Conservation (phyloP, 2,329 filamentous ascomycete species). For the Alternaria sp. region DNA sequence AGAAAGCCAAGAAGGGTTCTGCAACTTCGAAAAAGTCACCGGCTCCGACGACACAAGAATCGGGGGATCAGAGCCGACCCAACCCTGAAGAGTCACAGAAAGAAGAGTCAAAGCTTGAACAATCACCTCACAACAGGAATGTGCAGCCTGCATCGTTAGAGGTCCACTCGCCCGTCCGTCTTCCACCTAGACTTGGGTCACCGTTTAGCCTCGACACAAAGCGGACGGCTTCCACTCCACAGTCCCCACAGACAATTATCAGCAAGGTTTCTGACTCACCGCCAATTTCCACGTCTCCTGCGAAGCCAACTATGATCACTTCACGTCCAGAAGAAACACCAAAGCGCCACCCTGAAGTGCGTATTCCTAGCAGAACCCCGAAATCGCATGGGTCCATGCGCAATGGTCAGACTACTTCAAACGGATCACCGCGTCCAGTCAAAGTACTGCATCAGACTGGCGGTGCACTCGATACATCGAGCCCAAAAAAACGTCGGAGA, state of each 20-base stretch:
- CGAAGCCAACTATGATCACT: not conserved
- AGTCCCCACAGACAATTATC: not conserved
- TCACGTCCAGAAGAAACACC: not conserved
- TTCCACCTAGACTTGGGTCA: constrained; percentile 19
- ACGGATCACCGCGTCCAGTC: not conserved
- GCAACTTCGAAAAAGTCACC: constrained; percentile 4
- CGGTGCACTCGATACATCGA: not conserved
- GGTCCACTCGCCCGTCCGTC: not conserved
- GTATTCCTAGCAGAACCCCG: constrained; percentile 7
- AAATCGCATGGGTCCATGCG: not conserved
- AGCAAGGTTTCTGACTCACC: constrained; percentile 10
- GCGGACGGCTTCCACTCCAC: not conserved
- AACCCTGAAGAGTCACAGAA: not conserved
- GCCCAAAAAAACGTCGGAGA: constrained; percentile 13
- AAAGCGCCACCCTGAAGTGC: constrained; percentile 19
- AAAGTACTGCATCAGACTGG: not conserved
- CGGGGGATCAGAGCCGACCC: not conserved
- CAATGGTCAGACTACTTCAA: not conserved
- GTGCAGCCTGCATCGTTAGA: not conserved
- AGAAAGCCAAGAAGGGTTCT: constrained; percentile 23
- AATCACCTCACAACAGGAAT: not conserved
- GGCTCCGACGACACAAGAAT: not conserved
- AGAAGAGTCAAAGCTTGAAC: not conserved
- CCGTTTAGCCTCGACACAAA: constrained; percentile 14
- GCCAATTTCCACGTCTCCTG: not conserved